A percentile compares a stretch with the other conserved stretches of the same genome.
These are phyloP conservation scores for Cryptococcus sp. DNA, from an alignment of 1,284 basidiomycete genomes.

Conservation along the genomic window DNA sequence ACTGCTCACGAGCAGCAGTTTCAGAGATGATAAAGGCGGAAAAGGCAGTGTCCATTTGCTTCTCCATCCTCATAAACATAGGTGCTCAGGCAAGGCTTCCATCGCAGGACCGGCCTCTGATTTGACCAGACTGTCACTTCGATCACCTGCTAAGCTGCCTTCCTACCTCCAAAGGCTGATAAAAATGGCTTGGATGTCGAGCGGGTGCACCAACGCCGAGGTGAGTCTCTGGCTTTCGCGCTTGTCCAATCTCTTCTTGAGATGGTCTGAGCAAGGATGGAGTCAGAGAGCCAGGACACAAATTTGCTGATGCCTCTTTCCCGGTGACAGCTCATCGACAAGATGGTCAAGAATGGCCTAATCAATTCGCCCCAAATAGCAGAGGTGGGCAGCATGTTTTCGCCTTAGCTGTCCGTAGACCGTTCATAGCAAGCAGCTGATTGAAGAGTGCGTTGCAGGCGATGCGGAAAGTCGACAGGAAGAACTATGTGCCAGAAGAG, in stretches of 20 bases:
- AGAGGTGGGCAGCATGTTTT: constrained; percentile 29
- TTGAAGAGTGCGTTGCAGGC: constrained; percentile 28
- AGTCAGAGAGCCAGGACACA: no score
- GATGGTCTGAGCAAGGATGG: no score
- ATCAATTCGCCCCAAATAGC: constrained; percentile 40
- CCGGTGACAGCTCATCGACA: constrained; percentile 44
- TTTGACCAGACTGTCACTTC: no score
- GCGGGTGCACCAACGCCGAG: constrained; percentile 44
- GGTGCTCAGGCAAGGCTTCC: no score
- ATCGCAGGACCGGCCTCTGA: no score
- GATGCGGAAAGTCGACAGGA: constrained; percentile 48
- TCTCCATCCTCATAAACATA: no score
- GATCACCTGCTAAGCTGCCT: neutral
- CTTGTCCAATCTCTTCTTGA: no score
- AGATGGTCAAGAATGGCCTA: constrained; percentile 35
- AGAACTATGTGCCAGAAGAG: constrained; percentile 40
- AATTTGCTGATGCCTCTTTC: no score
- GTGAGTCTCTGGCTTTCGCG: constrained; percentile 23
- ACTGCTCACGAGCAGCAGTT: no score
- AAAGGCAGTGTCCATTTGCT: no score
- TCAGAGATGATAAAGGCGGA: no score
- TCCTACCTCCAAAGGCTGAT: neutral
- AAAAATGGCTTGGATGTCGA: constrained; percentile 48
- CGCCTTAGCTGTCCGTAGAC: no score
- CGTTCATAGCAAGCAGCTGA: neutral